Evolutionary conservation across 768 basidiomycete species (phyloP), one percentile per base, ranked within the genome.

Genomic region (Auriscalpium microsporum): DNA sequence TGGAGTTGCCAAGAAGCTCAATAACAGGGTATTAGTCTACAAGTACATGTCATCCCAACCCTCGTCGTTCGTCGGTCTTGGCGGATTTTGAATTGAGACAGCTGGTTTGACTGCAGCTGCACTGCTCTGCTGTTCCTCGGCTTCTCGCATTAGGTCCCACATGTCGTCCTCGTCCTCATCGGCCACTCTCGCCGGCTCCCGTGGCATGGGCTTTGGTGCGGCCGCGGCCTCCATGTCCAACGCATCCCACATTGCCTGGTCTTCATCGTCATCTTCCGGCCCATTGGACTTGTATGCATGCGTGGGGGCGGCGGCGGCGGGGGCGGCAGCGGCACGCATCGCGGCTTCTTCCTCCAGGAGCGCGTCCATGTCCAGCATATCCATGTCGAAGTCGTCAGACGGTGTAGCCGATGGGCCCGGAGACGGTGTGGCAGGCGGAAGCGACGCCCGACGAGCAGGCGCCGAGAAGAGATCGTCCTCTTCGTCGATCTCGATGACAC

Each of bases 11-110:
- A 28, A n/a, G n/a, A n/a, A n/a, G n/a, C n/a, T n/a, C 28, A 28
- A 28, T 28, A 3, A 28, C 28, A 28, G 23, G 2, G 3, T 28
- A 28, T 28, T 4, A 28, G 28, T 28, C 28, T 28, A 61, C 47
- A 76, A 67, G 67, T 87, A 87, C 77, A 86, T 81, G 50, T 86
- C 82, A 47, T 85, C 84, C 76, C 75, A 80, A 19, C 79, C 82
- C 50, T 80, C 78, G 23, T 79, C 77, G 35, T 76, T 75, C 11
- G 68, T 72, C 44, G 11, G 40, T 55, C 10, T 58, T 56, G 33
- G 54, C 55, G 16, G 46, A 44, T 33, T 47, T 33, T 33, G 28
- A 8, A 42, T 48, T 45, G 23, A 47, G 16, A 38, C 21, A 28
- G 45, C n/a, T 13, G 8, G 37, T 62, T 50, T 38, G 13, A 45